These are phyloP conservation scores for Cladosporium oxysporum DNA, from an alignment of 2,329 filamentous ascomycete genomes.

Conservation along the genomic window DNA sequence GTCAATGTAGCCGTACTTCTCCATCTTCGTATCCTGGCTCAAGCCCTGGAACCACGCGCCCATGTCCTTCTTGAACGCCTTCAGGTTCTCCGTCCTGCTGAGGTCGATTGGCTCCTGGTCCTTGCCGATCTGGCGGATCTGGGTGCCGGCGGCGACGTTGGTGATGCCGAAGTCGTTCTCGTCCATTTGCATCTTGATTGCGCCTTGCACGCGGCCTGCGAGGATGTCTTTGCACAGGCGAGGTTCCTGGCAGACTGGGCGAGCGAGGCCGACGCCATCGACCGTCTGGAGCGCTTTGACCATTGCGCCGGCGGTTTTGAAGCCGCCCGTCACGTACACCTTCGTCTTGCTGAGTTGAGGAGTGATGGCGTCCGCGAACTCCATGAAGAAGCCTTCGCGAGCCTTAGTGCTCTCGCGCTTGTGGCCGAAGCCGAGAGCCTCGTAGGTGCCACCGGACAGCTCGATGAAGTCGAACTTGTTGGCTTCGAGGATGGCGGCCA, in stretches of 20 bases:
- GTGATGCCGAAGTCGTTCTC: constrained; percentile 56
- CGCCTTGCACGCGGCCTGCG: constrained; percentile 48
- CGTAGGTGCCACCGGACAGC: constrained; percentile 62
- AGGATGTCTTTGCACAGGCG: constrained; percentile 49
- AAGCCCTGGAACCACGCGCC: constrained; percentile 39
- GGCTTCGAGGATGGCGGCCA: constrained; percentile 53
- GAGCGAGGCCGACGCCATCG: constrained; percentile 61
- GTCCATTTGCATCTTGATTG: constrained; percentile 51
- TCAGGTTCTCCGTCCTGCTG: constrained; percentile 49
- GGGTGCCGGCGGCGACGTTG: constrained; percentile 50
- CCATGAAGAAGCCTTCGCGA: constrained; percentile 56
- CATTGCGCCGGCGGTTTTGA: constrained; percentile 59
- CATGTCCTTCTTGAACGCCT: constrained; percentile 53
- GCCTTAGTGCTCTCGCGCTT: constrained; percentile 57
- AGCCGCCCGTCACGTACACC: constrained; percentile 61
- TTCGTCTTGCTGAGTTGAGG: constrained; percentile 54
- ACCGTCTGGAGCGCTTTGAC: constrained; percentile 58
- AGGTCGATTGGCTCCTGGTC: constrained; percentile 57
- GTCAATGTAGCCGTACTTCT: constrained; percentile 42
- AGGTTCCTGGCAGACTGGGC: constrained; percentile 56
- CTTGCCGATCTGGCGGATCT: constrained; percentile 56
- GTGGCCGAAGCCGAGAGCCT: constrained; percentile 54
- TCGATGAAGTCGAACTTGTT: constrained; percentile 60
- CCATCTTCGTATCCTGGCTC: constrained; percentile 10
- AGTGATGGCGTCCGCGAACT: constrained; percentile 58